Evolutionary conservation across 192 early-diverging fungal genomes (phyloP).

Genomic region (Podila epigama): DNA sequence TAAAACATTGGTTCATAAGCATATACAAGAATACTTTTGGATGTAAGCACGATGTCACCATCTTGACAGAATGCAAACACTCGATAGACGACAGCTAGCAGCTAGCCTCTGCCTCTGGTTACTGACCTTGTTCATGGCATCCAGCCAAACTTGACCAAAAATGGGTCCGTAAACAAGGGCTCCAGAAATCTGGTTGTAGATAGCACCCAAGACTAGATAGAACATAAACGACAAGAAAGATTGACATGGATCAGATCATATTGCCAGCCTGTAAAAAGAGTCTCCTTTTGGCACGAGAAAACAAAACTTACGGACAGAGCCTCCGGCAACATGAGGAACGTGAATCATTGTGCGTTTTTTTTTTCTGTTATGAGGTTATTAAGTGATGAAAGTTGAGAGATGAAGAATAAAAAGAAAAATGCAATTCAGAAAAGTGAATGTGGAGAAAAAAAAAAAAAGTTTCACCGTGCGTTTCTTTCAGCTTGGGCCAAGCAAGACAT

Average conservation of each 20-base stretch:
- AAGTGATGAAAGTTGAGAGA: not conserved
- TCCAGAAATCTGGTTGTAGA: conserved; percentile 39
- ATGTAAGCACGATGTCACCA: not conserved
- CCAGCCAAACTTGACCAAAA: conserved; percentile 40
- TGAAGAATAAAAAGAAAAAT: not conserved
- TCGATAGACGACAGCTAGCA: not conserved
- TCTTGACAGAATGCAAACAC: not conserved
- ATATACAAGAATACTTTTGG: not conserved
- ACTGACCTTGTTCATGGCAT: conserved; percentile 42
- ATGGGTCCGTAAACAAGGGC: conserved; percentile 46
- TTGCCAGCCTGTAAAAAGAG: too few species aligned
- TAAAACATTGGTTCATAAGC: not conserved
- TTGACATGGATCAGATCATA: not conserved
- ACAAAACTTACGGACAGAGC: conserved; percentile 33
- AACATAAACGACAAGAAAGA: not conserved
- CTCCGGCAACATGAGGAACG: conserved; percentile 38
- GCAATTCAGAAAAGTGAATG: not conserved
- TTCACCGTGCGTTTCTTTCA: too few species aligned
- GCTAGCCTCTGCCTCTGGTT: not conserved
- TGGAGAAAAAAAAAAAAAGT: not conserved
- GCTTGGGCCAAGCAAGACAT: too few species aligned
- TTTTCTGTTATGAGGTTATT: not conserved
- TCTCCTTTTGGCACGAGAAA: too few species aligned
- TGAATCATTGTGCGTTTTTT: conserved; percentile 17
- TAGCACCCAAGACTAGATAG: conserved; percentile 29